phyloP scores from a whole-genome alignment of 2,329 filamentous ascomycete genomes.

The Colletotrichum cordylinicola region DNA sequence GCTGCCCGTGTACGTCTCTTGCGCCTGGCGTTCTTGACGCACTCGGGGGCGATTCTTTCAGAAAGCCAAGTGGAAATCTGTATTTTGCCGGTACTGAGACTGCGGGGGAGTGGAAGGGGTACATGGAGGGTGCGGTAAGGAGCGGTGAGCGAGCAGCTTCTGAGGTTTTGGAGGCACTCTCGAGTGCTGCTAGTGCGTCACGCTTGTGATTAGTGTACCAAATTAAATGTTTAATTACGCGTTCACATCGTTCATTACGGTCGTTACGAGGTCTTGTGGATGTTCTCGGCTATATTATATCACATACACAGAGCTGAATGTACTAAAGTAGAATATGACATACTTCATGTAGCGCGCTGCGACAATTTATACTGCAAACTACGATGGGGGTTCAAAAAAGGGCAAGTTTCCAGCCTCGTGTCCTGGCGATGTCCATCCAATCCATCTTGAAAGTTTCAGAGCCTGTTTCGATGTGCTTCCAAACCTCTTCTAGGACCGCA shows the following conservation, averaged over 20 bases:
- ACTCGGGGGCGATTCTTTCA: constrained; percentile 34
- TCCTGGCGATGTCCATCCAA: background rate
- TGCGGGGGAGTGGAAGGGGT: constrained; percentile 58
- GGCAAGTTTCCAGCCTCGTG: background rate
- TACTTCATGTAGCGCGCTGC: background rate
- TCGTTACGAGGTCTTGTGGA: background rate
- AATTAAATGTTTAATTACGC: background rate
- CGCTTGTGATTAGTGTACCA: background rate
- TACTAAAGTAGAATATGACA: background rate
- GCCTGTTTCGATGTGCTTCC: background rate
- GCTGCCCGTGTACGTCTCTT: constrained; percentile 43
- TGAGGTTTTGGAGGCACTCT: constrained; percentile 37
- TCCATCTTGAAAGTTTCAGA: background rate
- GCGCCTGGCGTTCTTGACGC: constrained; percentile 42
- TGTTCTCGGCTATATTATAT: background rate
- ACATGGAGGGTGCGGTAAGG: constrained; percentile 63
- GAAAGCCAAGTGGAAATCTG: constrained; percentile 38
- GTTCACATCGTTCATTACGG: background rate
- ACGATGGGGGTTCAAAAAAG: background rate
- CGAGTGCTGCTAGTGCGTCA: background rate
- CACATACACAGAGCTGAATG: background rate
- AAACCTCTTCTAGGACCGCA: background rate
- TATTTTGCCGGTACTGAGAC: constrained; percentile 61
- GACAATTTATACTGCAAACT: background rate
- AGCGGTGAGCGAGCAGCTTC: constrained; percentile 53